Conservation (phyloP, 768 basidiomycete species). For the Calvatia gigantea region DNA sequence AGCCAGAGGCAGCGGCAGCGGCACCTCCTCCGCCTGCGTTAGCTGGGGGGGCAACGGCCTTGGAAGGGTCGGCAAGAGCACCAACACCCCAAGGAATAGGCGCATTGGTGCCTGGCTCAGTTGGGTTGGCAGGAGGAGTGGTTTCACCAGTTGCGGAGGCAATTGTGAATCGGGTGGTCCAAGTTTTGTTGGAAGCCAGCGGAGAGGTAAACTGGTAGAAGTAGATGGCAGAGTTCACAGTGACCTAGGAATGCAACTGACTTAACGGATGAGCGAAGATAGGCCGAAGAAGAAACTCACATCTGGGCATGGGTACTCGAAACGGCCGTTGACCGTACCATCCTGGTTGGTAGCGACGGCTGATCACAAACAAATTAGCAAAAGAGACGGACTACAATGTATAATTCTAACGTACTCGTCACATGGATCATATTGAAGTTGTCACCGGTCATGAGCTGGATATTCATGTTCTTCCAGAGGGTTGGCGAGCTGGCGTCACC, state of each 20-base stretch:
- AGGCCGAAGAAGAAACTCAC: slow-evolving; percentile 31
- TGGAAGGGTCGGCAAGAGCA: slow-evolving; percentile 42
- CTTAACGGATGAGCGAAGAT: neutral
- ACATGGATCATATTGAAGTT: slow-evolving; percentile 68
- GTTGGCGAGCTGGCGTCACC: slow-evolving; percentile 49
- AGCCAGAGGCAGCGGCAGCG: slow-evolving; percentile 2
- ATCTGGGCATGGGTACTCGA: slow-evolving; percentile 61
- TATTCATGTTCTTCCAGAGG: slow-evolving; percentile 66
- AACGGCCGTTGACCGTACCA: slow-evolving; percentile 52
- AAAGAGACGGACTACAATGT: neutral
- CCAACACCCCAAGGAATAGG: slow-evolving; percentile 69
- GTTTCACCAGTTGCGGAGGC: slow-evolving; percentile 44
- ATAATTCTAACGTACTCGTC: slow-evolving; percentile 45
- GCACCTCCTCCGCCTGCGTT: slow-evolving; percentile 15
- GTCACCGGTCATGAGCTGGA: slow-evolving; percentile 78
- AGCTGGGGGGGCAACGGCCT: slow-evolving; percentile 34
- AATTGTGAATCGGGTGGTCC: slow-evolving; percentile 81
- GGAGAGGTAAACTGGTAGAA: slow-evolving; percentile 74
- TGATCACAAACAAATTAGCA: slow-evolving; percentile 26
- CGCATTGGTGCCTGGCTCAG: slow-evolving; percentile 49
- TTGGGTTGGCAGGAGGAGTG: slow-evolving; percentile 45
- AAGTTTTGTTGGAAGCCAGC: slow-evolving; percentile 36
- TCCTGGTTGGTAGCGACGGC: slow-evolving; percentile 62
- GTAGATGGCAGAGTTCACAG: slow-evolving; percentile 64
- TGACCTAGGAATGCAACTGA: slow-evolving; percentile 41